A percentile compares a stretch with the other conserved stretches of the same genome.
Conservation (phyloP, 805 yeast genomes). For the Zygosaccharomyces pseudorouxii region DNA sequence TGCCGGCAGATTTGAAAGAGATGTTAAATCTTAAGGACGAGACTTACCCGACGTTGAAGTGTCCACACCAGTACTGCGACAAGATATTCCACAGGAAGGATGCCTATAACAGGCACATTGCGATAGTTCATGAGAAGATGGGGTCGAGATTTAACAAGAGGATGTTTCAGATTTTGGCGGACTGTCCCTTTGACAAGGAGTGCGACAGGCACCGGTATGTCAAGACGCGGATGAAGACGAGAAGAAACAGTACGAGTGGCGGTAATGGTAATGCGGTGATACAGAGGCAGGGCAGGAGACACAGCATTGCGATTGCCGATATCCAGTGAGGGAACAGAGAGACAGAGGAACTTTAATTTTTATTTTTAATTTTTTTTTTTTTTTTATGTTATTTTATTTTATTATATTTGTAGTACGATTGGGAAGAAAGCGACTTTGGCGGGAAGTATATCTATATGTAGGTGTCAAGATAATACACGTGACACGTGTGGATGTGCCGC, state of each 20-base stretch:
- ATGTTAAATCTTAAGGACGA: constrained; percentile 30
- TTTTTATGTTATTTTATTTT: not conserved
- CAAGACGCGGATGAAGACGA: constrained; percentile 11
- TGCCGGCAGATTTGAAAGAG: constrained; percentile 26
- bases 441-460: too few relatives aligned
- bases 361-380: not conserved
- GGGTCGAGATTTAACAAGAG: constrained; percentile 41
- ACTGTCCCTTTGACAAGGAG: constrained; percentile 24
- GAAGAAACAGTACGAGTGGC: constrained; percentile 4
- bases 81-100: constrained; percentile 50
- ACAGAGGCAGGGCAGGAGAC: not conserved
- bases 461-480: not conserved
- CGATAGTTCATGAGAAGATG: constrained; percentile 44
- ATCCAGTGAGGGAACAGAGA: not conserved
- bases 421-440: too few relatives aligned
- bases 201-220: constrained; percentile 13
- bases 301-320: constrained; percentile 2
- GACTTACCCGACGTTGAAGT: constrained; percentile 30
- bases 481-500: too few relatives aligned
- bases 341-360: not conserved
- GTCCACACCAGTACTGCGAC: constrained; percentile 39
- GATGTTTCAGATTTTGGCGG: constrained; percentile 23
- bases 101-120: constrained; percentile 49
- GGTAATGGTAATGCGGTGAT: not conserved
- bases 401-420: not conserved